phyloP scores from a whole-genome alignment of 1,284 basidiomycete species.

The Ceratobasidium sp. region DNA sequence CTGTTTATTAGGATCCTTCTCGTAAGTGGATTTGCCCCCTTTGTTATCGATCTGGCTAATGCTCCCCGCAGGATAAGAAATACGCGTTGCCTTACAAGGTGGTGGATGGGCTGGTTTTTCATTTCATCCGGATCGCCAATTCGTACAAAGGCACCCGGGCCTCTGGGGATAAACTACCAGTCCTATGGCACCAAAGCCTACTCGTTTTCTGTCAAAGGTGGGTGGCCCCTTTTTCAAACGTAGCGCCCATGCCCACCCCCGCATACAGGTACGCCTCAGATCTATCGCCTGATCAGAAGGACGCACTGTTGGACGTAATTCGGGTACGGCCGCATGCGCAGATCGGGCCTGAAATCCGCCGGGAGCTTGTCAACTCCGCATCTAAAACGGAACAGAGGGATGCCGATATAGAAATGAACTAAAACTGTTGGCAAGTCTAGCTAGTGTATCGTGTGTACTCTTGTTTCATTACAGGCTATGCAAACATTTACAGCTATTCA shows the following conservation, averaged over 20 bases:
- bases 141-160: conserved; percentile 77
- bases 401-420: conserved; percentile 65
- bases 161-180: conserved; percentile 85
- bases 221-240: conserved; percentile 47
- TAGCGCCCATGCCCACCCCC: conserved; percentile 16
- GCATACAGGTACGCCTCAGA: conserved; percentile 89
- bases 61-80: conserved; percentile 82
- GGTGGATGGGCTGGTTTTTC: conserved; percentile 96
- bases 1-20: conserved; percentile 97
- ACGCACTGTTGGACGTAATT: conserved; percentile 94
- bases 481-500: neutral
- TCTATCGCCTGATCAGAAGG: conserved; percentile 97
- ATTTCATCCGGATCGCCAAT: conserved; percentile 95
- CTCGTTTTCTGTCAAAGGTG: conserved; percentile 95
- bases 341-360: conserved; percentile 89
- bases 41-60: neutral
- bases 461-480: conserved; percentile 11
- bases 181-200: conserved; percentile 98
- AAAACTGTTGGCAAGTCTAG: conserved; percentile 25
- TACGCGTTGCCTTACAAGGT: conserved; percentile 99
- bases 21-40: neutral
- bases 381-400: conserved; percentile 75
- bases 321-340: conserved; percentile 88
- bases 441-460: neutral
- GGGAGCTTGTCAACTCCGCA: conserved; percentile 84